Base-by-base conservation (phyloP, 2,329 filamentous ascomycete species). In the Zasmidium citrigriseum region DNA sequence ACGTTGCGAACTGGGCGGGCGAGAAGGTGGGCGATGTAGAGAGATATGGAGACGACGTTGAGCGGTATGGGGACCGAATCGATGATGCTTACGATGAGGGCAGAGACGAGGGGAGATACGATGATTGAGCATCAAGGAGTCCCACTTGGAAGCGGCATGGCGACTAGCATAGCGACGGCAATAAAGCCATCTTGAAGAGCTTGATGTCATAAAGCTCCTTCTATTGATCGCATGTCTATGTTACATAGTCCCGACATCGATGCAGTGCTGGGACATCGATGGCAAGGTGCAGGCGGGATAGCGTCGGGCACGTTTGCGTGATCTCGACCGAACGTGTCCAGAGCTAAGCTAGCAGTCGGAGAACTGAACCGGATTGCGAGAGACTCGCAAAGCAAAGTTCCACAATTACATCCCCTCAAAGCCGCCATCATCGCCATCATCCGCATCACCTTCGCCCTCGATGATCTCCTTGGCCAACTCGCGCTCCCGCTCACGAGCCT, bases 381-480 rank as follows among this genome's bases (percentile, higher is more conserved):
- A n/a, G n/a, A n/a, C n/a, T n/a, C n/a, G n/a, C n/a, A n/a, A n/a
- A n/a, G n/a, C n/a, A n/a, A n/a, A n/a, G n/a, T n/a, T n/a, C n/a
- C 38, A 53, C 9, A 29, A 49, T 48, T 89, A 98, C 83, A 98
- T 91, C 69, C 91, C 93, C 70, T 98, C 95, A 76, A 97, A 98
- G 72, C 97, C 93, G 58, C 92, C 93, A 54, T 91, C 92, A 47
- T 72, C 72, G 49, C 96, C 88, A 79, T 98, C 95, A 71, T 97
- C 95, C 70, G 97, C 95, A 69, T 98, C 95, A 76, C 96, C 84
- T 72, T 99, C 95, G 20, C 93, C 95, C 67, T 98, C 95, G 77
- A 96, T 91, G 72, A 99, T 98, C 82, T 99, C 95, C 83, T 98
- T 98, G 63, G 93, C 95, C 82, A 99, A 86, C 78, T 99, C 95